These are phyloP conservation scores for Eucalyptus dawsonii DNA, from an alignment of 345 rosid species.

Conservation along the genomic window DNA sequence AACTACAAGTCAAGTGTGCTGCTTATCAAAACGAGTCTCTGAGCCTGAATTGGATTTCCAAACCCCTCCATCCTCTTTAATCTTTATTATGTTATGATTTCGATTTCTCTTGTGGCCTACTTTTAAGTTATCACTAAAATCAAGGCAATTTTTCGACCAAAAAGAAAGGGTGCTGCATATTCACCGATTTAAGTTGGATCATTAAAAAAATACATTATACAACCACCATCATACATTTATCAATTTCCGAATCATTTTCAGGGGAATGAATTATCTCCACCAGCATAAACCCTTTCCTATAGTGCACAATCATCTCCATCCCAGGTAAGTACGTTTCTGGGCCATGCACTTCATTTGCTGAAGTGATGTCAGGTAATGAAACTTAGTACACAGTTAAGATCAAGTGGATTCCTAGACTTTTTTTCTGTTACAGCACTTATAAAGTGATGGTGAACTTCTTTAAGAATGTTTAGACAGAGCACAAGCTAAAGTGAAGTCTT, in stretches of 20 bases:
- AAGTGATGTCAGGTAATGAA: background rate
- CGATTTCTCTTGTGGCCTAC: background rate
- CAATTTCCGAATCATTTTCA: background rate
- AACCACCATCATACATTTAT: background rate
- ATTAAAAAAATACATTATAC: background rate
- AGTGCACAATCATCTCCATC: constrained; percentile 47
- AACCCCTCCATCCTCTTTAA: background rate
- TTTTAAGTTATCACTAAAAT: background rate
- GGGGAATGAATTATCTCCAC: constrained; percentile 65
- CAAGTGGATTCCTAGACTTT: background rate
- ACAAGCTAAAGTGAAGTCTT: background rate
- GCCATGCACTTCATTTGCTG: background rate
- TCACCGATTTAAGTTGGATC: background rate
- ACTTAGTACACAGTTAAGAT: background rate
- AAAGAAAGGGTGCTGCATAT: background rate
- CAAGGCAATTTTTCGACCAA: background rate
- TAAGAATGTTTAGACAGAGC: background rate
- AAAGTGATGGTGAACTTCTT: background rate
- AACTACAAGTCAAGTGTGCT: background rate
- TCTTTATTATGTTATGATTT: background rate
- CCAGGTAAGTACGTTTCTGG: constrained; percentile 4
- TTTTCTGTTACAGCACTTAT: background rate
- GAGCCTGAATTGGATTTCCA: background rate
- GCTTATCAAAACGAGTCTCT: background rate
- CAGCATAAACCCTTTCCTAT: constrained; percentile 47